Evolutionary conservation across 2,329 filamentous ascomycete species (phyloP).

Genomic region (Aspergillus tubingensis): DNA sequence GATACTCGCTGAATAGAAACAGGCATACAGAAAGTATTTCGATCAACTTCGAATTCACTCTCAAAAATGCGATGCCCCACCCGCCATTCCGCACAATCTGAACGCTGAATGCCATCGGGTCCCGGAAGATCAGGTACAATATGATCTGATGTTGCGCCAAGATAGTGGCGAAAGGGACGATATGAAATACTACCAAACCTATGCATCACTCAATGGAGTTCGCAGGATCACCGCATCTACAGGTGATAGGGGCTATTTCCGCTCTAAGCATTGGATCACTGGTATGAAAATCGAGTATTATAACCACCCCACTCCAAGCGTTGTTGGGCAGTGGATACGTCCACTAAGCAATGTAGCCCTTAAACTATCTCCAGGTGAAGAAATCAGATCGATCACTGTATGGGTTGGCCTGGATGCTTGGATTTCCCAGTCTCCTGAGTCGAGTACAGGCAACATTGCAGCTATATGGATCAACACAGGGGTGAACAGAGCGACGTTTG

Average conservation of each 20-base stretch:
- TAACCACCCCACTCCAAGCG: conserved; percentile 3
- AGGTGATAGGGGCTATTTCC: conserved; percentile 7
- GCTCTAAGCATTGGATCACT: conserved; percentile 1
- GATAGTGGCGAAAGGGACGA: background rate
- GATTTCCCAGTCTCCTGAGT: background rate
- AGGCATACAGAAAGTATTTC: conserved; percentile 2
- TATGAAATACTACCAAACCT: conserved; percentile 12
- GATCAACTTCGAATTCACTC: conserved; percentile 7
- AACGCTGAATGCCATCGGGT: conserved; percentile 8
- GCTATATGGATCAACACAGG: conserved; percentile 11
- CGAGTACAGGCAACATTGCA: conserved; percentile 2
- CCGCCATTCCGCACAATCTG: background rate
- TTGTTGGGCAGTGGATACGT: conserved; percentile 17
- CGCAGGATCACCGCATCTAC: conserved; percentile 12
- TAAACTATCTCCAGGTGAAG: conserved; percentile 5
- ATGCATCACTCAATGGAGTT: conserved; percentile 12
- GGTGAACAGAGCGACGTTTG: conserved; percentile 5
- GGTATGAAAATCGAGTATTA: conserved; percentile 15
- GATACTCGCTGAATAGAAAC: background rate
- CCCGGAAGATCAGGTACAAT: conserved; percentile 10
- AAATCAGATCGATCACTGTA: conserved; percentile 8
- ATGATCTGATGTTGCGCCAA: conserved; percentile 13
- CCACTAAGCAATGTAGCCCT: background rate
- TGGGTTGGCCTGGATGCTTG: conserved; percentile 4
- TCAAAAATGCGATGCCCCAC: conserved; percentile 3